Percentiles rank a stretch among this genome's conserved stretches.
Evolutionary conservation across 2,329 filamentous ascomycete species (phyloP).

Genomic region (Ramularia collo-cygni): DNA sequence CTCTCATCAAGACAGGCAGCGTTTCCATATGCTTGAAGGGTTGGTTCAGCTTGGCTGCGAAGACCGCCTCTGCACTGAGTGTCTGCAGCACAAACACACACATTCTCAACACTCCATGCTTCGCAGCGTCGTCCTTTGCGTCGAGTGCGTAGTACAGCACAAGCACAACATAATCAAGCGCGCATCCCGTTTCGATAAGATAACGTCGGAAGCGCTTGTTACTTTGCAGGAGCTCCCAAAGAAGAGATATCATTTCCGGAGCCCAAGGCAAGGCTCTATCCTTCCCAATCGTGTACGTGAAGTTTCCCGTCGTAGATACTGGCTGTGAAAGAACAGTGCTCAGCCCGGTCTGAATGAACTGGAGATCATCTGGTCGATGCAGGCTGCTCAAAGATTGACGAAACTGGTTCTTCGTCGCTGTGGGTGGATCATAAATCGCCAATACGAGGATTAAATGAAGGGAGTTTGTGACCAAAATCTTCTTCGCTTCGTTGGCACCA

Average conservation of each 20-base stretch:
- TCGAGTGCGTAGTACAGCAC: constrained; percentile 90
- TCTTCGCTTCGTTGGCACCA: constrained; percentile 67
- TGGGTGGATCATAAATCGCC: constrained; percentile 25
- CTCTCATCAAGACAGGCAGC: constrained; percentile 70
- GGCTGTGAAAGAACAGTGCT: constrained; percentile 70
- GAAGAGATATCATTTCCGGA: constrained; percentile 92
- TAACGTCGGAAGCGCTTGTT: constrained; percentile 96
- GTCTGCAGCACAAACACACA: constrained; percentile 96
- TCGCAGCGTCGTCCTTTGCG: constrained; percentile 75
- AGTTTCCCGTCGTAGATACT: constrained; percentile 61
- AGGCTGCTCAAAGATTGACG: constrained; percentile 85
- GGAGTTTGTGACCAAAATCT: constrained; percentile 84
- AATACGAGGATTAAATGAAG: constrained; percentile 77
- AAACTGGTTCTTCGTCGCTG: constrained; percentile 70
- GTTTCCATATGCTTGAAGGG: constrained; percentile 83
- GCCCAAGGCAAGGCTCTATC: constrained; percentile 78
- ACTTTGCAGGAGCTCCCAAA: constrained; percentile 95
- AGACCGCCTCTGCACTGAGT: constrained; percentile 83
- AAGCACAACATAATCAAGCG: constrained; percentile 86
- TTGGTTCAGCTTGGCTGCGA: constrained; percentile 84
- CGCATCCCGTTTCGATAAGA: constrained; percentile 90
- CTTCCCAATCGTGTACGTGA: constrained; percentile 77
- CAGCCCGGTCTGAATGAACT: constrained; percentile 59
- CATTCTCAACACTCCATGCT: constrained; percentile 91
- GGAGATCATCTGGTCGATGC: constrained; percentile 91